A percentile compares a stretch with the other conserved stretches of the same genome.
phyloP scores from a whole-genome alignment of 2,329 filamentous ascomycete species.

The Xenosphaeropsis pyriputrescens region DNA sequence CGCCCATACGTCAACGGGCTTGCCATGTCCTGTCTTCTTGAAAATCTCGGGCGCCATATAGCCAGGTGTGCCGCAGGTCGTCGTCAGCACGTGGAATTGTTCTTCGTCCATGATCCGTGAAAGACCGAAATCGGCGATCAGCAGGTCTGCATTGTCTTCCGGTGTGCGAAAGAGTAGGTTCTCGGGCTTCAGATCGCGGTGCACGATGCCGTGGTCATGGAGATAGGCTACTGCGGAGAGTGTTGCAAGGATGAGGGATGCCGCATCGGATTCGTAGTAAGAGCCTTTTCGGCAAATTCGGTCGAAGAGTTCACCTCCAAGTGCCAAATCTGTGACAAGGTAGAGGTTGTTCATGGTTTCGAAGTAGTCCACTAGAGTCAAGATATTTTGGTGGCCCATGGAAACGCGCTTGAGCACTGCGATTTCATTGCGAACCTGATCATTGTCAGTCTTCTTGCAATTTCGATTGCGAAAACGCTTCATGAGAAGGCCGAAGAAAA shows the following conservation, averaged over 20 bases:
- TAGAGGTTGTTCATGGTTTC: conserved; percentile 99
- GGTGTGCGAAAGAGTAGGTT: conserved; percentile 94
- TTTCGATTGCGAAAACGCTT: too few relatives aligned
- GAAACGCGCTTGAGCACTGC: conserved; percentile 96
- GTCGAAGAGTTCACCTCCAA: conserved; percentile 94
- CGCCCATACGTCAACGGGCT: conserved; percentile 96
- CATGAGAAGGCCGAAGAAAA: too few relatives aligned
- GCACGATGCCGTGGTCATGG: conserved; percentile 96
- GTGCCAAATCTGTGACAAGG: conserved; percentile 88
- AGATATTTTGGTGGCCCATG: conserved; percentile 96
- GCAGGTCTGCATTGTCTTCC: conserved; percentile 90
- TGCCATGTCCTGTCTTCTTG: conserved; percentile 95
- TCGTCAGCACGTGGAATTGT: conserved; percentile 93
- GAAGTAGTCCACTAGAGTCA: conserved; percentile 97
- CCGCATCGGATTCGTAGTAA: conserved; percentile 95
- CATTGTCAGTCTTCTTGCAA: background rate
- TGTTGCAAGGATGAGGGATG: conserved; percentile 85
- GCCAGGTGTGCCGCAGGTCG: conserved; percentile 91
- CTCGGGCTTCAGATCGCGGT: conserved; percentile 94
- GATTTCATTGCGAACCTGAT: conserved; percentile 92
- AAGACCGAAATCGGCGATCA: conserved; percentile 94
- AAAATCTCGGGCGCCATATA: conserved; percentile 99
- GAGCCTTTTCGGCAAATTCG: conserved; percentile 97
- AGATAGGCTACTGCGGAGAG: conserved; percentile 96
- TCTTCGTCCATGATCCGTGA: conserved; percentile 98